Conservation (phyloP, 306 rosid species). For the Lathyrus aphaca region DNA sequence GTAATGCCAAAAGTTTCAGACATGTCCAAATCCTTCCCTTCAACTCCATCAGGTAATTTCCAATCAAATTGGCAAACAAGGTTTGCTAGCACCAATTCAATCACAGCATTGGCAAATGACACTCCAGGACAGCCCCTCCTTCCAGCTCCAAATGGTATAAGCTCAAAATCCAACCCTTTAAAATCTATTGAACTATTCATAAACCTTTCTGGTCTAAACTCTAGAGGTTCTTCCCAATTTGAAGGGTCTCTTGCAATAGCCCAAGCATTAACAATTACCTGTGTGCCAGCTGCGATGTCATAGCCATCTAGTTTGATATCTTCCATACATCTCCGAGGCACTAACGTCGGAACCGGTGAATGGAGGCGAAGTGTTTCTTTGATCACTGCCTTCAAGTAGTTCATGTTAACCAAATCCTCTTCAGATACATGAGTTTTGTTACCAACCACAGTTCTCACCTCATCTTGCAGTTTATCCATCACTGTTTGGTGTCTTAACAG, state of each 20-base stretch:
- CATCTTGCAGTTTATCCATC: slow-evolving; percentile 34
- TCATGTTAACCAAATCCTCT: slow-evolving; percentile 28
- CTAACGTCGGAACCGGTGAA: not conserved
- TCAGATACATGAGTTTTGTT: slow-evolving; percentile 24
- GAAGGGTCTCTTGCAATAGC: slow-evolving; percentile 37
- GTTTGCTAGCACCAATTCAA: not conserved
- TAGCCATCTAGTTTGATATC: slow-evolving; percentile 25
- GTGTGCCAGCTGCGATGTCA: slow-evolving; percentile 28
- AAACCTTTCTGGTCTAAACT: slow-evolving; percentile 46
- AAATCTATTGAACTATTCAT: slow-evolving; percentile 8
- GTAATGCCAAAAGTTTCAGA: slow-evolving; percentile 1
- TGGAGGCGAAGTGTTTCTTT: slow-evolving; percentile 36
- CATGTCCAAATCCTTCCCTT: slow-evolving; percentile 20
- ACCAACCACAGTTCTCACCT: slow-evolving; percentile 25
- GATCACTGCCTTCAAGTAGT: slow-evolving; percentile 35
- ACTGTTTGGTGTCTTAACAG: not conserved
- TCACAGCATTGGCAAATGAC: not conserved
- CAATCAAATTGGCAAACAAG: slow-evolving; percentile 5
- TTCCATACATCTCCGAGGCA: slow-evolving; percentile 10
- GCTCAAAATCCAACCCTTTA: not conserved
- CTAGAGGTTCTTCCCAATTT: slow-evolving; percentile 36
- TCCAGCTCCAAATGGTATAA: slow-evolving; percentile 3
- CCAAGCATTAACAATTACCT: slow-evolving; percentile 11
- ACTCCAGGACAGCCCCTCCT: not conserved
- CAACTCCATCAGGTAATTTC: not conserved